Percentiles rank a stretch among this genome's conserved stretches.
These are phyloP conservation scores for Suillus cothurnatus DNA, from an alignment of 768 basidiomycete species.

Conservation along the genomic window DNA sequence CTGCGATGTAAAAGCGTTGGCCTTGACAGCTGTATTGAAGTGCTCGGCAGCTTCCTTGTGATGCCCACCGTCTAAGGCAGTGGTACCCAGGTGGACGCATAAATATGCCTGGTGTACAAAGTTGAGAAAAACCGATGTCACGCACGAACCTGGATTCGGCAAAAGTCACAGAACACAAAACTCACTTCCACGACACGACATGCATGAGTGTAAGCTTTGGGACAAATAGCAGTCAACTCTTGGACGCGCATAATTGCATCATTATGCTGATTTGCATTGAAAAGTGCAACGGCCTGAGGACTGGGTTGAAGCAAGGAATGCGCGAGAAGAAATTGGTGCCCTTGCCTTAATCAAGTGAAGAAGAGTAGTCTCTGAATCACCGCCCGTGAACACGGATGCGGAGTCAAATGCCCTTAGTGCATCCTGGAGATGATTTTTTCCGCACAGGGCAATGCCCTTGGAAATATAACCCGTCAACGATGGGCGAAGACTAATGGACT, in stretches of 20 bases:
- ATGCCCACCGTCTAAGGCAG: neutral
- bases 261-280: neutral
- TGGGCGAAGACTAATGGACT: neutral
- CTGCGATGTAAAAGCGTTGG: neutral
- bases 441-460: constrained; percentile 1
- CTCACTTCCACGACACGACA: neutral
- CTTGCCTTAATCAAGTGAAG: neutral
- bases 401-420: neutral
- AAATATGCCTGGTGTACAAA: neutral
- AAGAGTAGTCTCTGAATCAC: neutral
- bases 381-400: neutral
- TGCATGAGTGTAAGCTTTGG: neutral
- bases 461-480: neutral
- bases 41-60: neutral
- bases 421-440: neutral
- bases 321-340: neutral
- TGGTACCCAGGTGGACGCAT: neutral
- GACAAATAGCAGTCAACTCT: neutral
- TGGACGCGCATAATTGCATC: neutral
- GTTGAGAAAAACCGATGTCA: neutral
- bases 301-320: neutral
- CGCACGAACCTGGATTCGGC: neutral
- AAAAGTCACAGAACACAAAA: too few species aligned
- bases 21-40: neutral
- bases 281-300: neutral